Evolutionary conservation across 345 rosid species (phyloP), one percentile per base, ranked within the genome.

Genomic region (Moricandia moricandioides): DNA sequence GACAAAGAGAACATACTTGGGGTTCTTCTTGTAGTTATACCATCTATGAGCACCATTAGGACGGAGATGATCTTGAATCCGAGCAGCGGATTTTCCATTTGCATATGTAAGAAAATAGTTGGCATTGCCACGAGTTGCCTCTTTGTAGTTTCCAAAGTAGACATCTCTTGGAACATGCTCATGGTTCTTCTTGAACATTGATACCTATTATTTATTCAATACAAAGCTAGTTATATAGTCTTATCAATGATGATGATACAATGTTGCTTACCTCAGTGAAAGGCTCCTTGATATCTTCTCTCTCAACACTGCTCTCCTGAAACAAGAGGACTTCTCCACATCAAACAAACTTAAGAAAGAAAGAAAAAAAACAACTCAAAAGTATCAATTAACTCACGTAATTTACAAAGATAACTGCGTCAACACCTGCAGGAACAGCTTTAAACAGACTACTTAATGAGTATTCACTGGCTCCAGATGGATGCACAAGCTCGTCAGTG

Each of bases 11-110:
- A 55, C 80, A 45, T 85, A 91, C 97, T 76, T 84, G 71, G 93
- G 96, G 62, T 35, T 55, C 81, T 84, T 88, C 91, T 79, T 82
- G 72, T 94, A 94, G 81, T 91, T 94, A 79, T 87, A 89, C 98
- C 98, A 94, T 81, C 98, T 83, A 77, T 89, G 98, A 73, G 98
- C 95, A 74, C 98, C 98, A 81, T 94, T 89, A n/a, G 98, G 95
- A 13, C 97, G 95, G 70, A 94, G 96, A 79, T 87, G 87, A 66
- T 89, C 97, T 81, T 85, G 90, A 70, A 91, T 77, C 45, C 96
- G 89, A 72, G 98, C 97, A 66, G 96, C 98, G 35, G 98, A 83
- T 79, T 94, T 94, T 58, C 97, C 97, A 75, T 91, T 94, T 75
- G 89, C 97, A 78, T 91, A 94, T 5, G 97, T 94, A 34, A 94